phyloP scores from a whole-genome alignment of 2,329 filamentous ascomycete genomes.

The Curvularia sp. region DNA sequence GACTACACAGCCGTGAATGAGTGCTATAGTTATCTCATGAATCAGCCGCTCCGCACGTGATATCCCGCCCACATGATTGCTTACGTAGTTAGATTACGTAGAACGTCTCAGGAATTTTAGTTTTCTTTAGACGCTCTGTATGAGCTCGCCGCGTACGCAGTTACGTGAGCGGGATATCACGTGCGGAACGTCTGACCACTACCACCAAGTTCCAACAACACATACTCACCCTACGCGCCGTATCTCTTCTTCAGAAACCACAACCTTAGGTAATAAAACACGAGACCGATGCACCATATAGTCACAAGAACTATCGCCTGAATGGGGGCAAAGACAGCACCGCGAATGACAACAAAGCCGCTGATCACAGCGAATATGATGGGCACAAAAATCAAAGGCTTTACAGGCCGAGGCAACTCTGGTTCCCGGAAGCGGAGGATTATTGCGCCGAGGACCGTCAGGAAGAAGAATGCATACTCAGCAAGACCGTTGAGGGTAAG shows the following conservation, averaged over 20 bases:
- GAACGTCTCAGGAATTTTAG: too few species aligned
- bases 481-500: slow-evolving; percentile 59
- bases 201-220: not conserved
- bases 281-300: slow-evolving; percentile 40
- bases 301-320: slow-evolving; percentile 42
- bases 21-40: too few species aligned
- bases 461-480: slow-evolving; percentile 69
- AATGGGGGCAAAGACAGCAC: slow-evolving; percentile 46
- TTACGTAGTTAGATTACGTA: too few species aligned
- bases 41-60: too few species aligned
- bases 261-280: slow-evolving; percentile 26
- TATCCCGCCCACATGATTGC: too few species aligned
- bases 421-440: slow-evolving; percentile 66
- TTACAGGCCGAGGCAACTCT: slow-evolving; percentile 63
- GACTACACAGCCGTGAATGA: not conserved
- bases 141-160: too few species aligned
- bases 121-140: too few species aligned
- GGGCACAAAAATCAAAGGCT: slow-evolving; percentile 63
- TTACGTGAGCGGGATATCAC: too few species aligned
- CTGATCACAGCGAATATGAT: slow-evolving; percentile 65
- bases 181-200: too few species aligned
- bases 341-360: slow-evolving; percentile 47
- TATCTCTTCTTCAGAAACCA: slow-evolving; percentile 12
- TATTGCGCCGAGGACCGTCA: slow-evolving; percentile 67
- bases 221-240: not conserved